phyloP scores from a whole-genome alignment of 2,329 filamentous ascomycete genomes.

The Colletotrichum shisoi region DNA sequence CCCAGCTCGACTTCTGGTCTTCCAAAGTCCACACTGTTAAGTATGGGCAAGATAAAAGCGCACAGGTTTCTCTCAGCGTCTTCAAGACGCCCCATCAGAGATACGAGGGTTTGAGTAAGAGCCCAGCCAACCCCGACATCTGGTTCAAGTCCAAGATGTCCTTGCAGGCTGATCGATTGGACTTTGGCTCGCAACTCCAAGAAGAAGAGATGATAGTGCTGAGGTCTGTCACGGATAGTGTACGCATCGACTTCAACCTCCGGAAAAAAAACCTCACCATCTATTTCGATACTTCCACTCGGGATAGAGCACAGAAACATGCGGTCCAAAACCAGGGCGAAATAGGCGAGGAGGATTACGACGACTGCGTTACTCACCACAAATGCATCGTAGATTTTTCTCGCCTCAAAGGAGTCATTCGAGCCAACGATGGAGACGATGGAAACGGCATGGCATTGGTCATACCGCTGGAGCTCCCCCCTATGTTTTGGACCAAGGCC shows the following conservation, averaged over 20 bases:
- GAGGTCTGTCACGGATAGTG: slow-evolving; percentile 50
- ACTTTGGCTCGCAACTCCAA: slow-evolving; percentile 68
- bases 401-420: slow-evolving; percentile 57
- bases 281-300: slow-evolving; percentile 46
- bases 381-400: slow-evolving; percentile 56
- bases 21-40: slow-evolving; percentile 45
- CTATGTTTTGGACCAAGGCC: slow-evolving; percentile 23
- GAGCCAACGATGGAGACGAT: slow-evolving; percentile 47
- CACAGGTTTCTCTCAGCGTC: slow-evolving; percentile 3
- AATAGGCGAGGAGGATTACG: slow-evolving; percentile 35
- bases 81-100: slow-evolving; percentile 4
- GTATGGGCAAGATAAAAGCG: slow-evolving; percentile 11
- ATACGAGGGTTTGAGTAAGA: slow-evolving; percentile 41
- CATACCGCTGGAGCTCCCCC: slow-evolving; percentile 25
- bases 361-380: slow-evolving; percentile 45
- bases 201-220: slow-evolving; percentile 67
- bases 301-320: not conserved
- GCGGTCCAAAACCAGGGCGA: not conserved
- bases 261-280: slow-evolving; percentile 51
- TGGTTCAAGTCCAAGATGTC: slow-evolving; percentile 50
- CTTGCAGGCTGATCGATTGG: slow-evolving; percentile 57
- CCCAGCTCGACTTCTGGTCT: slow-evolving; percentile 60
- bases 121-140: slow-evolving; percentile 45
- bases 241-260: slow-evolving; percentile 53
- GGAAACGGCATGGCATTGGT: slow-evolving; percentile 26